Percentiles rank a stretch among this genome's conserved stretches.
Conservation (phyloP, 306 rosid species). For the Dalbergia cochinchinensis region DNA sequence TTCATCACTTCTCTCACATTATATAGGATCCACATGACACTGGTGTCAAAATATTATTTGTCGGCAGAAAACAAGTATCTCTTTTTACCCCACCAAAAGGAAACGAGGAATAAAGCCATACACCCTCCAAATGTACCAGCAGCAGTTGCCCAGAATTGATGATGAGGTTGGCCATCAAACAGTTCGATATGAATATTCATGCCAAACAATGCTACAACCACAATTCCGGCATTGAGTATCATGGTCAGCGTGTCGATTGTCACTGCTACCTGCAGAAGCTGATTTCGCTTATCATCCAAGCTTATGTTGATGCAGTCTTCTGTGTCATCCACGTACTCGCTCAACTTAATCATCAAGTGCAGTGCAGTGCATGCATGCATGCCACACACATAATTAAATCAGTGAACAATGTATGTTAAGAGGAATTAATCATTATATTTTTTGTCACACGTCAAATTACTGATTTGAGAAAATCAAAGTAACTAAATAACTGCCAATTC, state of each 20-base stretch:
- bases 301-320: conserved; percentile 90
- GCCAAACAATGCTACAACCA: conserved; percentile 52
- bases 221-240: conserved; percentile 44
- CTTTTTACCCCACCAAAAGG: conserved; percentile 43
- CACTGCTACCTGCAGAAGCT: conserved; percentile 78
- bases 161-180: conserved; percentile 22
- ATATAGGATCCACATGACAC: too few relatives aligned
- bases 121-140: conserved; percentile 29
- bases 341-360: conserved; percentile 57
- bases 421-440: too few relatives aligned
- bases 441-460: too few relatives aligned
- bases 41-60: too few relatives aligned
- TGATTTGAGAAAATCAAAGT: too few relatives aligned
- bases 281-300: conserved; percentile 88
- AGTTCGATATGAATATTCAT: conserved; percentile 51
- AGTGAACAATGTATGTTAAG: background rate
- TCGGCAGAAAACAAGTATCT: conserved; percentile 43
- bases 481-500: too few relatives aligned
- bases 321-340: conserved; percentile 86
- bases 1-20: too few relatives aligned
- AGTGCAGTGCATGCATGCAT: background rate
- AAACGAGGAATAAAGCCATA: background rate
- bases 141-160: conserved; percentile 37
- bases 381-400: background rate
- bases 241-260: conserved; percentile 34